phyloP scores from a whole-genome alignment of 2,329 filamentous ascomycete genomes.

The Phialophora tarda region DNA sequence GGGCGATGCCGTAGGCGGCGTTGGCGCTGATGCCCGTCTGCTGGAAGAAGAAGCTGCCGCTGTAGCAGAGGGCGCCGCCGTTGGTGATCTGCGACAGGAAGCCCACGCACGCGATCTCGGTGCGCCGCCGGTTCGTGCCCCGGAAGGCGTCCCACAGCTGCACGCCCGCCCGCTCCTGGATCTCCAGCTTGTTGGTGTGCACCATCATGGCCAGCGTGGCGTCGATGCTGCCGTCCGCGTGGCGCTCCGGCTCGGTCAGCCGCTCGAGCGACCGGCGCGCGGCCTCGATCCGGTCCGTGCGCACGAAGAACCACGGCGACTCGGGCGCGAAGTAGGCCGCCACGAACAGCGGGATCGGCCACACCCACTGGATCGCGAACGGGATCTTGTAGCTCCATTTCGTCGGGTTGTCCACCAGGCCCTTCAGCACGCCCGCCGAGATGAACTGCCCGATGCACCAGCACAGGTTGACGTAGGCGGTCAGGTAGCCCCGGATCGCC shows the following conservation, averaged over 20 bases:
- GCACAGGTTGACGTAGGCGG: constrained; percentile 66
- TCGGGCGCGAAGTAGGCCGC: constrained; percentile 37
- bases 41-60: constrained; percentile 47
- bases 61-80: constrained; percentile 43
- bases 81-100: constrained; percentile 46
- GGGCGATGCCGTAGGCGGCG: constrained; percentile 61
- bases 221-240: constrained; percentile 42
- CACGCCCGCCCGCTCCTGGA: constrained; percentile 36
- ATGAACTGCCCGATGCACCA: constrained; percentile 68
- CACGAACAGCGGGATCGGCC: constrained; percentile 37
- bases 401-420: constrained; percentile 29
- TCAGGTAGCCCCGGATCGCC: constrained; percentile 63
- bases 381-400: constrained; percentile 37
- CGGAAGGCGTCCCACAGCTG: constrained; percentile 43
- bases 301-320: constrained; percentile 44
- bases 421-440: constrained; percentile 41
- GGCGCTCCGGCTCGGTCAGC: constrained; percentile 42
- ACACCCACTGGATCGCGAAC: constrained; percentile 41
- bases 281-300: constrained; percentile 45
- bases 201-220: constrained; percentile 48
- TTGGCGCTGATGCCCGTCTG: constrained; percentile 59
- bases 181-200: constrained; percentile 47
- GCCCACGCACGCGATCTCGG: constrained; percentile 49
- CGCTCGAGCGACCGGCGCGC: constrained; percentile 43
- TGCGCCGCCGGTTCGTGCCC: constrained; percentile 46